Base-by-base conservation (phyloP, 208 protist species). In the Herpetomonas tarakana region DNA sequence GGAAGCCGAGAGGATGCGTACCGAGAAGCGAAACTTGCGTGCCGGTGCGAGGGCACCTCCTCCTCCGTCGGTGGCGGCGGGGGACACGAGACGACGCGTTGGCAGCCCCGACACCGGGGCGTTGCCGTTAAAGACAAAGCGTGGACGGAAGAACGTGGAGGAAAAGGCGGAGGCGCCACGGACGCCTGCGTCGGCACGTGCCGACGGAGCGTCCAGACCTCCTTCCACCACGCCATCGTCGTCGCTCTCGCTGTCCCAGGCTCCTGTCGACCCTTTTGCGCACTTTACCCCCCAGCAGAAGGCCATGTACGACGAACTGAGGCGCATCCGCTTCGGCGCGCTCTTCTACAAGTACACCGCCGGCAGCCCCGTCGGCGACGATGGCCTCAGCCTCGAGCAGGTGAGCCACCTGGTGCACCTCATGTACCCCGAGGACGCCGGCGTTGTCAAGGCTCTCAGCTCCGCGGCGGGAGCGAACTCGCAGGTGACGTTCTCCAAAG, bases 311-410 rank as follows among this genome's bases (percentile, higher is more conserved):
- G 57, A 65, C 56, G 76, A 85, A 54, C 52, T 79, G 24, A 79
- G 79, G 19, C 56, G 38, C 49, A 80, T 92, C n/a, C 78, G 77
- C 12, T 83, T 78, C 28, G 78, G 84, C 27, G 84, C 84, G 0
- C 82, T 94, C 61, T 94, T 94, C 54, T 79, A 74, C 76, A 94
- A 94, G 68, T 94, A 89, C 68, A 74, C 84, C 58, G 2, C 73
- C 71, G 22, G 63, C 71, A 0, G 2, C 71, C 0, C 57, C 28
- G 9, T 71, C 19, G 38, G 46, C 7, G 68, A 53, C 12, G 47
- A 56, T 3, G 68, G 65, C 7, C 68, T 94, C 16, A 52, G 47
- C 24, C 61, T 79, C 24, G 44, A 52, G 9, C 74, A 88, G 35
- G 71, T 92, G 35, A 53, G 75, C 31, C 57, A 59, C 39, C 73